Percentiles rank a stretch among this genome's conserved stretches.
phyloP scores from a whole-genome alignment of 306 rosid species.

The Hylodesmum podocarpum region DNA sequence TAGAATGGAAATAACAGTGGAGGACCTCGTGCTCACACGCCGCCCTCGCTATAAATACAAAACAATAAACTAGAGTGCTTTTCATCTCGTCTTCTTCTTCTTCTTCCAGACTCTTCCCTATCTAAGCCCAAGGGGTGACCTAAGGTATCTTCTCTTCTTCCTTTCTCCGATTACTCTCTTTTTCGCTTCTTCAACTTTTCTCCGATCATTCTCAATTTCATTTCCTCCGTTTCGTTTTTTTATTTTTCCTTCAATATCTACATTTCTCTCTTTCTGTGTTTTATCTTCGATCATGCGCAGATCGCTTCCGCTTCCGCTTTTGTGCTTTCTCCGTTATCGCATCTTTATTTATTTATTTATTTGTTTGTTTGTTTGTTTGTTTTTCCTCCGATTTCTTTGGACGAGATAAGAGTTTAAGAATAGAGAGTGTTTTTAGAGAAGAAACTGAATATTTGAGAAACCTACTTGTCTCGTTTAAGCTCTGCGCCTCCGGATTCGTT shows the following conservation, averaged over 20 bases:
- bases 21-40: background rate
- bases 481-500: background rate
- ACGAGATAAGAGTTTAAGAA: background rate
- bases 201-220: background rate
- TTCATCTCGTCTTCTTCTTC: background rate
- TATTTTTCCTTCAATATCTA: background rate
- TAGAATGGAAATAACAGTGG: background rate
- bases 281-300: background rate
- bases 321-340: background rate
- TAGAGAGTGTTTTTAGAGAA: background rate
- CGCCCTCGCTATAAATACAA: background rate
- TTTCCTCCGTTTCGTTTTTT: background rate
- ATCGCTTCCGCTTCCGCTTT: background rate
- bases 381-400: background rate
- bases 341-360: background rate
- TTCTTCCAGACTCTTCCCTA: conserved; percentile 30
- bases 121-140: conserved; percentile 37
- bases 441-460: background rate
- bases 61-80: background rate
- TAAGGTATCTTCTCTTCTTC: conserved; percentile 32
- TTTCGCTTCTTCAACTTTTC: background rate
- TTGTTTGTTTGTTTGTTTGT: background rate
- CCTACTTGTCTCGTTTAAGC: background rate
- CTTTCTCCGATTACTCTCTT: background rate
- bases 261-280: background rate